These are phyloP conservation scores for Xenosphaeropsis pyriputrescens DNA, from an alignment of 2,329 filamentous ascomycete species.

Conservation along the genomic window DNA sequence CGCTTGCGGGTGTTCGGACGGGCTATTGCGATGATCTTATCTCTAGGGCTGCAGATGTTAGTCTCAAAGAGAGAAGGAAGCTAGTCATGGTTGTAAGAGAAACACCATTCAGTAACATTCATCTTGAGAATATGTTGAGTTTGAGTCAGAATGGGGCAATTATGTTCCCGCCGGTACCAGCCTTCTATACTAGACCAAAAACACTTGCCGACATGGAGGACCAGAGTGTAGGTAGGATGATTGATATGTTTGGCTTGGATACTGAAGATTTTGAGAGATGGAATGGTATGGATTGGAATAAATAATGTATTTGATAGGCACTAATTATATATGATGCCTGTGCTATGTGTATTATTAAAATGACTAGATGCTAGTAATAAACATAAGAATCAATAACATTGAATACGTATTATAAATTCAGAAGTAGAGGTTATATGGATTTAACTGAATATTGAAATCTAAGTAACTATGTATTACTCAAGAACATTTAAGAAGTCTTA, in stretches of 20 bases:
- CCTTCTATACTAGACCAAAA: conserved; percentile 25
- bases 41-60: conserved; percentile 28
- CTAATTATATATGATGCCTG: too few species aligned
- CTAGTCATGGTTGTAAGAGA: conserved; percentile 26
- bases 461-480: too few species aligned
- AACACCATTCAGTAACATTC: conserved; percentile 29
- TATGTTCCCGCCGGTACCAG: conserved; percentile 28
- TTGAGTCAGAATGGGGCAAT: conserved; percentile 22
- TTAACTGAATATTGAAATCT: too few species aligned
- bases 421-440: too few species aligned
- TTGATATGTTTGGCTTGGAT: conserved; percentile 28
- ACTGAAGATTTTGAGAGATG: conserved; percentile 24
- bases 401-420: too few species aligned
- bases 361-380: too few species aligned
- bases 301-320: conserved; percentile 1
- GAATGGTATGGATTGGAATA: conserved; percentile 11
- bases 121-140: conserved; percentile 28
- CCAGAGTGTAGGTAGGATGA: conserved; percentile 29
- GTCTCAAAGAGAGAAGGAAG: conserved; percentile 26
- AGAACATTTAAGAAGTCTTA: too few species aligned
- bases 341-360: too few species aligned
- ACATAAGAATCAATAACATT: too few species aligned
- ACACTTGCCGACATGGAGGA: conserved; percentile 25
- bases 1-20: conserved; percentile 24
- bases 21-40: conserved; percentile 30